These are phyloP conservation scores for Trichomonas vaginalis DNA, from an alignment of 208 protist species.

Conservation along the genomic window DNA sequence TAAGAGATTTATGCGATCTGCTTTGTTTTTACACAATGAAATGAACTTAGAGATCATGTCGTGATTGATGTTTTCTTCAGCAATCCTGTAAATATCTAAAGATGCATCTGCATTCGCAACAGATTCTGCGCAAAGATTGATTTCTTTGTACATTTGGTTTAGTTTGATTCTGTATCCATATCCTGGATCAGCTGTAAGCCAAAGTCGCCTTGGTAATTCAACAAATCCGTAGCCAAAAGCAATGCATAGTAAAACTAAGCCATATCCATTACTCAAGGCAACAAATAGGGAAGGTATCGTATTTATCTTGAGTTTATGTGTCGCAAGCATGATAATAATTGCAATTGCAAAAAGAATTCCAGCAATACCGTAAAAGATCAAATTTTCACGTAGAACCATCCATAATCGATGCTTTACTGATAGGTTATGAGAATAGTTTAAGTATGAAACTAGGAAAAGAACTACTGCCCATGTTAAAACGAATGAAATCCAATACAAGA, in stretches of 20 bases:
- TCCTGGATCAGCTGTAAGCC: not conserved
- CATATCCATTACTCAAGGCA: not conserved
- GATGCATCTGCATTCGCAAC: not conserved
- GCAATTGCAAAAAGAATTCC: not conserved
- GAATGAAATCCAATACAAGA: slow-evolving; percentile 12
- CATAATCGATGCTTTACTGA: not conserved
- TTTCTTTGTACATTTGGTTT: not conserved
- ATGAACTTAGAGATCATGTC: not conserved
- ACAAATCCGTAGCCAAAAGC: not conserved
- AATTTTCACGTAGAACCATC: not conserved
- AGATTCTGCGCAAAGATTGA: not conserved
- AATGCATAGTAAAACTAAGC: not conserved
- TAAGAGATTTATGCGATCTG: not conserved
- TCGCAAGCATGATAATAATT: not conserved
- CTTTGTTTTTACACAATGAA: not conserved
- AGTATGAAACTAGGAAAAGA: not conserved
- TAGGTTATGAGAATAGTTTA: not conserved
- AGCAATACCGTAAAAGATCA: not conserved
- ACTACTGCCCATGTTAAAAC: not conserved
- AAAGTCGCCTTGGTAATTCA: not conserved
- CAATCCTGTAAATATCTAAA: not conserved
- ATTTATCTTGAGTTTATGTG: not conserved
- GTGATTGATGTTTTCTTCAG: not conserved
- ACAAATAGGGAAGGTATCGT: not conserved
- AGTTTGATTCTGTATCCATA: not conserved